Evolutionary conservation across 2,329 filamentous ascomycete species (phyloP), one percentile per base, ranked within the genome.

Genomic region (Phyllosticta citrichinensis): DNA sequence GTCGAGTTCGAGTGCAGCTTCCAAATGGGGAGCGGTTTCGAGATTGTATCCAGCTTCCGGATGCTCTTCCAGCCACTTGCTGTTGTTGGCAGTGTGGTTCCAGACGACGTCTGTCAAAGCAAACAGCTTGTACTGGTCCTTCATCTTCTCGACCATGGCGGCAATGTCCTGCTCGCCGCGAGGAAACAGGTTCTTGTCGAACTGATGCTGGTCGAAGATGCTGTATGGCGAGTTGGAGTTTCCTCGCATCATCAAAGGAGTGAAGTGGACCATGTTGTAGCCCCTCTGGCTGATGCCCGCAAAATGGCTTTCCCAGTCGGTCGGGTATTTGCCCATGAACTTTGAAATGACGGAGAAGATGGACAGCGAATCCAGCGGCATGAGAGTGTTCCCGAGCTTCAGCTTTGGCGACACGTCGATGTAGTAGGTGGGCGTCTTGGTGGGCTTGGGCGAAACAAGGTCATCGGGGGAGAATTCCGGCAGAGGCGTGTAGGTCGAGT

Each of bases 251-350:
- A 96, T 94, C 66, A 99, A 79, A 10, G 94, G 94, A 1, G 94
- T 97, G 74, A 99, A 99, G 74, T 99, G 94, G 63, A 99, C 86
- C 91, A 97, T 97, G 77, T 99, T 99, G 81, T 99, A 99, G 54
- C 92, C 92, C 63, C 94, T 83, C 68, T 89, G 85, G 71, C 89
- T 89, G 72, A 99, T 96, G 27, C 94, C 92, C 61, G 83, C 82
- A 62, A 99, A 78, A 72, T 97, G 93, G 57, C 85, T 87, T 71
- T 97, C 85, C 92, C 93, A 99, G 69, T 96, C 89, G 17, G 80
- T 80, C 0, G 93, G 91, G 70, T 94, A 96, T 70, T 87, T 86
- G 64, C 94, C 94, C 90, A 99, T 95, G 77, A 97, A 97, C 76
- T 99, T 99, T 71, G 93, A 97, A 64, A 99, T 89, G 61, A 93